Evolutionary conservation across 257 asterid species (phyloP).

Genomic region (Fraxinus americana): DNA sequence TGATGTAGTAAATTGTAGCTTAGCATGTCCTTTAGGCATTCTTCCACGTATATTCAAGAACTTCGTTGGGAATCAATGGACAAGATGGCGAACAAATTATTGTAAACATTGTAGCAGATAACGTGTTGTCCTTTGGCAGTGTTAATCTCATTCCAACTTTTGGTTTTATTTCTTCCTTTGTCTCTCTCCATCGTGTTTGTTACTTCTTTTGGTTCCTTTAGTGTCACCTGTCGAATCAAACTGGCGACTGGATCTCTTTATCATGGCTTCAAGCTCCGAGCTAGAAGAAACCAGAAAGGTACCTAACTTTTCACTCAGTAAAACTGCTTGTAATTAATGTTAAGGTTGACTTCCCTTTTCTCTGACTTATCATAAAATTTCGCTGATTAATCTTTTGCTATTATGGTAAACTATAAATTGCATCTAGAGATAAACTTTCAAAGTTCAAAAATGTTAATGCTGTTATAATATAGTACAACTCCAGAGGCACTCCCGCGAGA

Average conservation of each 20-base stretch:
- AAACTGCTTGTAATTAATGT: constrained; percentile 9
- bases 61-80: constrained; percentile 27
- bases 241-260: not conserved
- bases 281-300: constrained; percentile 16
- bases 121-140: constrained; percentile 22
- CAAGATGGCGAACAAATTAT: constrained; percentile 28
- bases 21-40: constrained; percentile 30
- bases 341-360: constrained; percentile 13
- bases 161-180: constrained; percentile 5
- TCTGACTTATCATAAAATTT: not conserved
- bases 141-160: constrained; percentile 4
- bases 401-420: not conserved
- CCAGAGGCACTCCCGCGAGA: not conserved
- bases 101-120: constrained; percentile 30
- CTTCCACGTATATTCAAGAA: constrained; percentile 30
- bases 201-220: constrained; percentile 25
- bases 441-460: not conserved
- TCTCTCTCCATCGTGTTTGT: constrained; percentile 11
- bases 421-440: not conserved
- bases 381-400: not conserved
- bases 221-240: constrained; percentile 19
- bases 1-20: constrained; percentile 35
- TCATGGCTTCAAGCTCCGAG: constrained; percentile 9
- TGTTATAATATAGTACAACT: not conserved
- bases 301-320: constrained; percentile 15